Percentiles rank a stretch among this genome's conserved stretches.
Conservation (phyloP, 2,329 filamentous ascomycete genomes). For the Nothophoma quercina region DNA sequence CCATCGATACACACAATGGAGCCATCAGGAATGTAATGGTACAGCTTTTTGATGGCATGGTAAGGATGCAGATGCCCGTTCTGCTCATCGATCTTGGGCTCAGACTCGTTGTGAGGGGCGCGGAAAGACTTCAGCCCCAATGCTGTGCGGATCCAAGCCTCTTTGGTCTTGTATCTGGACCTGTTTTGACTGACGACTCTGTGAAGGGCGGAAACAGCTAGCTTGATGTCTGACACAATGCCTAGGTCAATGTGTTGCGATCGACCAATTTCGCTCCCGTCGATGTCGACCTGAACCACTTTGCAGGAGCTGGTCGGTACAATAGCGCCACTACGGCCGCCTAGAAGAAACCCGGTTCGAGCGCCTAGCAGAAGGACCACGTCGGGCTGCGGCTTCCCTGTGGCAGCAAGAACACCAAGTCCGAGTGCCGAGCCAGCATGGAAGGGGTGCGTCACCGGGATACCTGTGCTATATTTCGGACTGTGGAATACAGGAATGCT, state of each 20-base stretch:
- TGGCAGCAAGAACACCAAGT: constrained; percentile 43
- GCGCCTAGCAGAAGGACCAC: constrained; percentile 53
- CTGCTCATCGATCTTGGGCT: constrained; percentile 26
- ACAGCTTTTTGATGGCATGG: constrained; percentile 51
- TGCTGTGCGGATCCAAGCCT: constrained; percentile 40
- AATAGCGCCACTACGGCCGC: constrained; percentile 47
- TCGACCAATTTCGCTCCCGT: constrained; percentile 55
- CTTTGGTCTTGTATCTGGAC: constrained; percentile 24
- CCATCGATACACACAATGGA: constrained; percentile 53
- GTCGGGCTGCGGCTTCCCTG: constrained; percentile 47
- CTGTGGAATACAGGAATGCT: constrained; percentile 53
- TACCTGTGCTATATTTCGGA: constrained; percentile 44
- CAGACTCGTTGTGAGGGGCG: constrained; percentile 34
- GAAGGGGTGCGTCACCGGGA: constrained; percentile 43
- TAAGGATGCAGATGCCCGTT: constrained; percentile 54
- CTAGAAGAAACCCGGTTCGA: constrained; percentile 54
- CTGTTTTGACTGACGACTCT: constrained; percentile 4
- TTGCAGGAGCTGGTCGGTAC: constrained; percentile 50
- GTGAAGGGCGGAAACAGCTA: constrained; percentile 44
- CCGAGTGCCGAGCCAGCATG: constrained; percentile 46
- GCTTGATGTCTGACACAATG: constrained; percentile 51
- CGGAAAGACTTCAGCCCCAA: constrained; percentile 28
- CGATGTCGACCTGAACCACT: constrained; percentile 54
- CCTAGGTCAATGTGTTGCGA: constrained; percentile 51
- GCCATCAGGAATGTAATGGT: constrained; percentile 44